These are phyloP conservation scores for Talaromyces wortmannii DNA, from an alignment of 495 filamentous ascomycete species.

Conservation along the genomic window DNA sequence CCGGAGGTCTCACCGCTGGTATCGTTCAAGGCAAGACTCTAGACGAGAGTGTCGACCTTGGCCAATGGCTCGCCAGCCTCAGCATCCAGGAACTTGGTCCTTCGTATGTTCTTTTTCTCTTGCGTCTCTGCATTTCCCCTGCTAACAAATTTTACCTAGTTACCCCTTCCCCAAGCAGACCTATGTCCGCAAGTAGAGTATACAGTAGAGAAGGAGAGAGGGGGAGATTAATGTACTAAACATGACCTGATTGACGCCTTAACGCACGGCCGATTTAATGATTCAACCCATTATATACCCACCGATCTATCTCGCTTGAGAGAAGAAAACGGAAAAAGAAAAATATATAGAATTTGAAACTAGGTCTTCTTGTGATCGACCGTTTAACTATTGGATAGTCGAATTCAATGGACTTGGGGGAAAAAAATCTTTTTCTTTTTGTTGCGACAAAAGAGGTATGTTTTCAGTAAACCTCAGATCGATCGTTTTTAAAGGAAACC, in stretches of 20 bases:
- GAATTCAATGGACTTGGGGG: too few species aligned
- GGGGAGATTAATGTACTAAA: neutral
- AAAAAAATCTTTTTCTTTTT: neutral
- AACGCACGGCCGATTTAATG: slow-evolving; percentile 15
- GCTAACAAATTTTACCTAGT: slow-evolving; percentile 27
- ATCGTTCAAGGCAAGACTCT: slow-evolving; percentile 77
- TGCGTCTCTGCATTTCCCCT: neutral
- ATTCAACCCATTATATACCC: slow-evolving; percentile 47
- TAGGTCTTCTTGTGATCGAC: too few species aligned
- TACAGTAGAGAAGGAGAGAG: too few species aligned
- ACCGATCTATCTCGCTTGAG: neutral
- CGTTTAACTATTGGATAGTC: too few species aligned
- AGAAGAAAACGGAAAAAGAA: neutral
- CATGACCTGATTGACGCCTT: neutral
- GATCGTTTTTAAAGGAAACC: too few species aligned
- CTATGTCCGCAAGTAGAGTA: slow-evolving; percentile 38
- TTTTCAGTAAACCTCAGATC: too few species aligned
- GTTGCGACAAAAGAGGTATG: too few species aligned
- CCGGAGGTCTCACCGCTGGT: slow-evolving; percentile 86
- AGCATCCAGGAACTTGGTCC: slow-evolving; percentile 92
- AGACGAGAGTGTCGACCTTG: slow-evolving; percentile 72
- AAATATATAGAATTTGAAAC: neutral
- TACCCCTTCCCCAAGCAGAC: slow-evolving; percentile 80
- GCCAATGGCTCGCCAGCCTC: slow-evolving; percentile 88
- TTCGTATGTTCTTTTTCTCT: slow-evolving; percentile 59